Conservation (phyloP, 1,139 yeast genomes). For the Suhomyces maxii region DNA sequence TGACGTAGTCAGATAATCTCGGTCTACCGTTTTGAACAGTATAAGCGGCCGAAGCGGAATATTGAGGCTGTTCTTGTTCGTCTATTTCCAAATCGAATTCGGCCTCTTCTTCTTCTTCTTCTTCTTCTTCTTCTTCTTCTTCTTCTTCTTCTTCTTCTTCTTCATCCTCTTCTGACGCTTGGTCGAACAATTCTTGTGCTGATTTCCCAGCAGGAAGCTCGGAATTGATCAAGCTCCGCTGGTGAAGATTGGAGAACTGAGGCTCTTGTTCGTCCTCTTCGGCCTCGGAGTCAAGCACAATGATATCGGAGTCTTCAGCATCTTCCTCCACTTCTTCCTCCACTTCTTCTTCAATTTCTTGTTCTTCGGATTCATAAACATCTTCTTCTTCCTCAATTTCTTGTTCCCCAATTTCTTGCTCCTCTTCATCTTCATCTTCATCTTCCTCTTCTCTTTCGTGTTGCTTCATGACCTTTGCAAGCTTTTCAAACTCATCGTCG, state of each 20-base stretch:
- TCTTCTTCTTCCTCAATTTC: conserved; percentile 11
- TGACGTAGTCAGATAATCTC: conserved; percentile 5
- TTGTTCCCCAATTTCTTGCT: conserved; percentile 9
- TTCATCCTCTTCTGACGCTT: background rate
- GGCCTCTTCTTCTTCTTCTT: conserved; percentile 5
- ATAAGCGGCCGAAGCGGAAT: background rate
- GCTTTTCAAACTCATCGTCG: conserved; percentile 42
- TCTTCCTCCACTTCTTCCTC: conserved; percentile 1
- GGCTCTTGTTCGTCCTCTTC: background rate
- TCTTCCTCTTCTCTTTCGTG: conserved; percentile 8
- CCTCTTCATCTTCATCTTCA: conserved; percentile 9
- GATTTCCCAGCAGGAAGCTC: background rate
- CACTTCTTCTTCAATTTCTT: conserved; percentile 1
- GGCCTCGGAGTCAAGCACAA: conserved; percentile 2
- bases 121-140: conserved; percentile 7
- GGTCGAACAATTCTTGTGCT: background rate
- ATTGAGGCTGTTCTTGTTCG: background rate
- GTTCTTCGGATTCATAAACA: conserved; percentile 5
- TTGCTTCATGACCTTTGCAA: conserved; percentile 27
- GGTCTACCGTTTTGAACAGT: conserved; percentile 13
- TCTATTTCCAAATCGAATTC: background rate
- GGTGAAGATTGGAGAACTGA: background rate
- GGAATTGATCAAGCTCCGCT: background rate
- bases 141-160: conserved; percentile 3
- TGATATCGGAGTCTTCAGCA: conserved; percentile 2